Percentiles rank a stretch among this genome's conserved stretches.
These are phyloP conservation scores for Colletotrichum lini DNA, from an alignment of 2,329 filamentous ascomycete genomes.

Conservation along the genomic window DNA sequence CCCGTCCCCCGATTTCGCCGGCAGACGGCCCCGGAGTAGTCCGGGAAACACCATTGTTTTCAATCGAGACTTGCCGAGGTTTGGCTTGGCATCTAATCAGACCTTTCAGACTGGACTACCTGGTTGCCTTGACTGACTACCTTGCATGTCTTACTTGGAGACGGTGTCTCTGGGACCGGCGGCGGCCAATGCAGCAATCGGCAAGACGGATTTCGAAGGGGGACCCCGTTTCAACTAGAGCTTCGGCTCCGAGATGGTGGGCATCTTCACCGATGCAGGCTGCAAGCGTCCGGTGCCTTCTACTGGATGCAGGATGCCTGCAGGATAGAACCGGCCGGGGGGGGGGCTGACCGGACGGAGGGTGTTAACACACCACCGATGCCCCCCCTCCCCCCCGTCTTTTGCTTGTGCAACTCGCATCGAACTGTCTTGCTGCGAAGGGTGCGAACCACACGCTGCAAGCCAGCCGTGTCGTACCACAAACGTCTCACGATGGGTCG, in stretches of 20 bases:
- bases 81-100: not conserved
- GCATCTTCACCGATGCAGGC: not conserved
- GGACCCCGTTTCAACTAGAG: conserved; percentile 9
- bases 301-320: no score
- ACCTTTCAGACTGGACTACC: not conserved
- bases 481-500: conserved; percentile 22
- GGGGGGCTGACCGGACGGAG: not conserved
- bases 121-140: no score
- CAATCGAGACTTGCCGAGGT: no score
- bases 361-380: not conserved
- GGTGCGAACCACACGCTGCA: not conserved
- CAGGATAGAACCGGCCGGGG: no score
- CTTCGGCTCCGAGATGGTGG: not conserved
- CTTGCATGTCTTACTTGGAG: not conserved
- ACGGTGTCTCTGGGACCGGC: not conserved
- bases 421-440: not conserved
- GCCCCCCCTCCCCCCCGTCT: no score
- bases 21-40: no score
- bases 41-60: no score
- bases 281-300: no score
- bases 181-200: not conserved
- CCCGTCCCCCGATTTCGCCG: no score
- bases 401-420: not conserved
- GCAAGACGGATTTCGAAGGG: not conserved
- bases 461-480: conserved; percentile 3